Evolutionary conservation across 495 filamentous ascomycete species (phyloP), one percentile per base, ranked within the genome.

Genomic region (Emericellopsis terricola): DNA sequence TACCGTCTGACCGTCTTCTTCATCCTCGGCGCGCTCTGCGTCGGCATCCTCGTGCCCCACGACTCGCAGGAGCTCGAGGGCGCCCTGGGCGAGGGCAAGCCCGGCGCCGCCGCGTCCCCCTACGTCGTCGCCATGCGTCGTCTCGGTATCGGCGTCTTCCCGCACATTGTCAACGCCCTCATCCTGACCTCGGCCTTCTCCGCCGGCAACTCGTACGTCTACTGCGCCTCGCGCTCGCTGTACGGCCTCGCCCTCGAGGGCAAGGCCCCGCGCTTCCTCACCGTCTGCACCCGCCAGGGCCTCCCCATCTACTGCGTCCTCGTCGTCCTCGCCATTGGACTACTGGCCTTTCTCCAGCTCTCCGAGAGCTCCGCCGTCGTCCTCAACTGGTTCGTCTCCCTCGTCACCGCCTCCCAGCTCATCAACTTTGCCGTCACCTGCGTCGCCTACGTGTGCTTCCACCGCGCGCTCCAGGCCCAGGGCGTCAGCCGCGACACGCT

Each of bases 51-150:
- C 14, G 70, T 81, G 0, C 75, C 75, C 0, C 62, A 69, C 43
- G 64, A 72, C 37, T 56, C 61, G 38, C 27, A 50, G 10, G 63
- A 59, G 18, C 59, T 83, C 46, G 47, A 44, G 10, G 55, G 53
- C n/a, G 67, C 63, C 20, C 64, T 81, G 45, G 49, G 43, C 11
- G 54, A 57, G 3, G 64, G 59, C 26, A 47, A 49, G 2, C 51
- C 72, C 0, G 73, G 74, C 18, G 81, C 80, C 1, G 65, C 65
- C 17, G 76, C 79, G n/a, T 78, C 71, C 23, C 81, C 81, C 0
- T 87, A 87, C 51, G 81, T 91, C n/a, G 71, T 92, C 40, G 78
- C 81, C 11, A 89, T 91, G 82, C 66, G 77, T 45, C 67, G 80
- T 15, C 56, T 87, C 34, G 53, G 60, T 0, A 74, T 89, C 43